Base-by-base conservation (phyloP, 2,329 filamentous ascomycete genomes). In the Lasiodiplodia gonubiensis region DNA sequence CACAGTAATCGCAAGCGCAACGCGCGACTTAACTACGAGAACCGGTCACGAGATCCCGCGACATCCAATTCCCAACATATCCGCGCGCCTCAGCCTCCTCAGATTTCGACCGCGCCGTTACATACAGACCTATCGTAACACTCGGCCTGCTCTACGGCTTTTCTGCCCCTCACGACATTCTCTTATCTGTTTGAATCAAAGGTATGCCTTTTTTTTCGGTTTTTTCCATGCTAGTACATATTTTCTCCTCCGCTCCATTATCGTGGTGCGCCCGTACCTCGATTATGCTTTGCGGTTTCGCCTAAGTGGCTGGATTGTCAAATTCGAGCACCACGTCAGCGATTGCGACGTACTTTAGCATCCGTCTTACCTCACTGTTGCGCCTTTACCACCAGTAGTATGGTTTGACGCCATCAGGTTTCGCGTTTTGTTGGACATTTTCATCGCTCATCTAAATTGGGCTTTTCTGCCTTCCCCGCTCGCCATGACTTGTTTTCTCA, bases 1-100 rank as follows among this genome's bases (percentile, higher is more conserved):
- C 33, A 48, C 25, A 63, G 59, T 63, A 63, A 63, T 63, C 59
- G 42, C 59, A 51, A 35, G 30, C 59, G 57, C 59, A 37, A 16
- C 46, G 42, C 59, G 59, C 59, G 30, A 63, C 30, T 33, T 51
- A 63, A 46, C 59, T 63, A 51, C 59, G 59, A 49, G 27, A 49
- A 35, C 57, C 57, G 49, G 42, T 35, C 57, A 49, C 57, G 23
- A 35, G 59, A 30, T 21, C 39, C 25, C 42, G 57, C 27, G 12
- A 49, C 42, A 35, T 35, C 42, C 27, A 33, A 63, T 51, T 30
- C 59, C 27, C 59, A 51, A 63, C 46, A 37, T 30, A 51, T 37
- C 46, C 42, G 18, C 57, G 46, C 59, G 27, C 27, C 25, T 21
- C 59, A 33, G 35, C 6, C 42, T 61, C 6, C 42, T 61, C 57